Base-by-base conservation (phyloP, 768 basidiomycete species). In the Cantharellus anzutake region DNA sequence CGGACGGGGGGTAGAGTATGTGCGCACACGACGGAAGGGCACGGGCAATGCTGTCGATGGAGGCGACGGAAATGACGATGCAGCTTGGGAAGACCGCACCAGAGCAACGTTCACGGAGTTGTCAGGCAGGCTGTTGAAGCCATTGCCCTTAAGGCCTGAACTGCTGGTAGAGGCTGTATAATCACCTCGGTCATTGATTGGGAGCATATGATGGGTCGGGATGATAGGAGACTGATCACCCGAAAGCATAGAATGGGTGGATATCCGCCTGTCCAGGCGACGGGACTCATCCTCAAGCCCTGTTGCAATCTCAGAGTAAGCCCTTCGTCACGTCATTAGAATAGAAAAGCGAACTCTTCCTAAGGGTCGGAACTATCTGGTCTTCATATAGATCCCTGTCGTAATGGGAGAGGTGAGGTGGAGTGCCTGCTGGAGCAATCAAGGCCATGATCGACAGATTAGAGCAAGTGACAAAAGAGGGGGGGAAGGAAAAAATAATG, bases 251-350 rank as follows among this genome's bases (percentile, higher is more conserved):
- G 86, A 86, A 37, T 83, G 75, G 61, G 82, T 78, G 41, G 86
- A 88, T 68, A 89, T 79, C 62, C 86, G 81, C 63, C 79, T 81
- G 40, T 86, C 74, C 58, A 91, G 75, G n/a, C 80, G 79, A 42
- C 81, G 77, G 66, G 86, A 87, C 73, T 91, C 88, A 62, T 73
- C 77, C 71, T 90, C 81, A 20, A 91, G 78, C 60, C 88, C 88
- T 91, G 66, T 29, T 29, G 20, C 20, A 29, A 55, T 11, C 35
- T 11, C 14, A 37, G 52, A 37, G 11, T 61, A 5, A 58, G 60
- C 51, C 41, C 20, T 29, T 29, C 20, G 20, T 29, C 20, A 29
- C 20, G 20, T 29, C 20, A 29, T 29, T 29, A 38, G 16, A 57
- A 62, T 51, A 60, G 37, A 60, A 62, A 60, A 52, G 74, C 78